These are phyloP conservation scores for Hansenula lynferdii DNA, from an alignment of 1,139 yeast genomes.

Conservation along the genomic window DNA sequence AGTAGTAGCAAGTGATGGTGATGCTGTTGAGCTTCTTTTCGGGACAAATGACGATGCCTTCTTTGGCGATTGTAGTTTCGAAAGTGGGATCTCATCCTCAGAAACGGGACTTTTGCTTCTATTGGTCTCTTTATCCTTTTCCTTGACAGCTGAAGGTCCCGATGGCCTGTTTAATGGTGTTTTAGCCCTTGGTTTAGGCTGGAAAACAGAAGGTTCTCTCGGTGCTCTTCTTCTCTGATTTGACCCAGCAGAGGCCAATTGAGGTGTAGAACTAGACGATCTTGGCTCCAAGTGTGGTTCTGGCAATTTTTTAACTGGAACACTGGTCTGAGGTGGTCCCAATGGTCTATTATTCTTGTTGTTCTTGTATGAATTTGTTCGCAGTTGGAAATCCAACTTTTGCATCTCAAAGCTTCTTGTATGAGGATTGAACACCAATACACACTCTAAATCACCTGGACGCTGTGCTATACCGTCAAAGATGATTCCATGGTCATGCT, in stretches of 20 bases:
- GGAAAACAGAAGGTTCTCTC: conserved; percentile 20
- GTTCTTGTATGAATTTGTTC: conserved; percentile 4
- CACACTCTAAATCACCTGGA: conserved; percentile 13
- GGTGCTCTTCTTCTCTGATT: conserved; percentile 5
- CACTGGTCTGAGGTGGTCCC: not conserved
- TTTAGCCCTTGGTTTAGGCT: conserved; percentile 17
- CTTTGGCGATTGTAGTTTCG: conserved; percentile 9
- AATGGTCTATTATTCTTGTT: not conserved
- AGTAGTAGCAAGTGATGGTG: not conserved
- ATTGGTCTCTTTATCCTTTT: conserved; percentile 1
- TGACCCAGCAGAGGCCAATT: no score
- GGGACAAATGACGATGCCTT: not conserved
- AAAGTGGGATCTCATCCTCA: conserved; percentile 15
- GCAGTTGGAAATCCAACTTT: conserved; percentile 9
- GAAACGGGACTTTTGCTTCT: conserved; percentile 1
- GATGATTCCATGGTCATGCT: conserved; percentile 4
- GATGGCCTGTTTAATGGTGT: conserved; percentile 16
- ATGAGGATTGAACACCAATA: conserved; percentile 13
- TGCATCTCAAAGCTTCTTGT: conserved; percentile 11
- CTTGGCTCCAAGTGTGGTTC: no score
- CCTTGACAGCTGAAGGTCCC: conserved; percentile 2
- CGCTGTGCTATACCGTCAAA: conserved; percentile 10
- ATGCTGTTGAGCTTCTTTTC: not conserved
- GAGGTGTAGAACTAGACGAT: not conserved
- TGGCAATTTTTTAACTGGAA: no score